Evolutionary conservation across 371 early-diverging fungal genomes (phyloP).

Genomic region (Paramicrosporidium saccamoebae): DNA sequence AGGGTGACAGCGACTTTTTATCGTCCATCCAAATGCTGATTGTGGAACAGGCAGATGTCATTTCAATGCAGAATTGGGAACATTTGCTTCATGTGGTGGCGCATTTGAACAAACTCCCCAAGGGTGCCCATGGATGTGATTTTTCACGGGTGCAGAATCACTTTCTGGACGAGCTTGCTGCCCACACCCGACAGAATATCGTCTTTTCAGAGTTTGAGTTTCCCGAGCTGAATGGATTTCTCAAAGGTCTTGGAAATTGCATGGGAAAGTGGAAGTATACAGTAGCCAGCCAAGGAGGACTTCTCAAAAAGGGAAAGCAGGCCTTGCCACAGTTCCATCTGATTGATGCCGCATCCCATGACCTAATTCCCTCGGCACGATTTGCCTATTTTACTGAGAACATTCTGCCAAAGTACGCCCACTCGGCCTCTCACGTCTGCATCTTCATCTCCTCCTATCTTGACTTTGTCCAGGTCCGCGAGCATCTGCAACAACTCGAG

Average conservation of each 20-base stretch:
- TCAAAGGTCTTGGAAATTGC: no score
- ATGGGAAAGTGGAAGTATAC: no score
- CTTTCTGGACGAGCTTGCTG: constrained; percentile 46
- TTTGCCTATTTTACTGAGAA: constrained; percentile 53
- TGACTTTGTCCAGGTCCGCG: constrained; percentile 70
- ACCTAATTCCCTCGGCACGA: no score
- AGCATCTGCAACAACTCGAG: constrained; percentile 31
- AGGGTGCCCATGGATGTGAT: constrained; percentile 55
- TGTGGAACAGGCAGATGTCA: constrained; percentile 42
- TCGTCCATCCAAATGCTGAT: constrained; percentile 66
- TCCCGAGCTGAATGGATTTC: constrained; percentile 59
- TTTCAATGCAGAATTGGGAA: constrained; percentile 94
- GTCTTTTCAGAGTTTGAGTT: constrained; percentile 32
- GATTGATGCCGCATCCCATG: no score
- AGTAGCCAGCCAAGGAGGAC: no score
- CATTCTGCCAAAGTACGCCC: constrained; percentile 8
- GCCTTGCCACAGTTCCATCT: no score
- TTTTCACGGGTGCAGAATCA: constrained; percentile 61
- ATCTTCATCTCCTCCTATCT: constrained; percentile 81
- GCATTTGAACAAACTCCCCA: constrained; percentile 50
- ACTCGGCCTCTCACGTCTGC: constrained; percentile 15
- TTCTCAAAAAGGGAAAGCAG: no score
- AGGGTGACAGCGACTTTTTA: constrained; percentile 62
- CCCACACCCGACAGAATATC: constrained; percentile 55
- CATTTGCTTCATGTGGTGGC: constrained; percentile 48